Percentiles rank a stretch among this genome's conserved stretches.
Evolutionary conservation across 176 grass and related monocot species (phyloP).

Genomic region (Triticum urartu): DNA sequence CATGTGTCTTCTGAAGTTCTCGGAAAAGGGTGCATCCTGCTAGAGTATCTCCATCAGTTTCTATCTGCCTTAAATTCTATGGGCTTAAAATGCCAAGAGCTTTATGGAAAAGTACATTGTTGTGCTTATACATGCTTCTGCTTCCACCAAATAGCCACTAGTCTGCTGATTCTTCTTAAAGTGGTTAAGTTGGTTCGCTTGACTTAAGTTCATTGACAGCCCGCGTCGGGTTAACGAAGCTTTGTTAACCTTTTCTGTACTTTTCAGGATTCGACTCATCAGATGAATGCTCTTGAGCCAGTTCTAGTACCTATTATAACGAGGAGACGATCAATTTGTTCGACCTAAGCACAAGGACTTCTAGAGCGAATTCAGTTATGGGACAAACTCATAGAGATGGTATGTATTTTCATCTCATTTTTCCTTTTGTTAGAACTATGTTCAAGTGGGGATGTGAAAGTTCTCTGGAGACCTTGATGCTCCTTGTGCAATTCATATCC

Average conservation of each 20-base stretch:
- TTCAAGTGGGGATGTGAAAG: neutral
- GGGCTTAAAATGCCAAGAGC: neutral
- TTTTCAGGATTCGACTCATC: slow-evolving; percentile 26
- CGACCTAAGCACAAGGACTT: slow-evolving; percentile 40
- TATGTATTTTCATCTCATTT: slow-evolving; percentile 9
- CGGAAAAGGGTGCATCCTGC: neutral
- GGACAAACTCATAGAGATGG: slow-evolving; percentile 51
- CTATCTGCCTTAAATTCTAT: neutral
- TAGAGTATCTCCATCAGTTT: slow-evolving; percentile 2
- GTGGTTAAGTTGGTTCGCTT: neutral
- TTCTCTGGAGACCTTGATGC: neutral
- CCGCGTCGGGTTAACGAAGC: neutral
- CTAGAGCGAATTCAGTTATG: slow-evolving; percentile 34
- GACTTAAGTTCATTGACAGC: neutral
- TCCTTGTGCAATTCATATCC: neutral
- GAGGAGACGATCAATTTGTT: slow-evolving; percentile 41
- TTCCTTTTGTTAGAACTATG: neutral
- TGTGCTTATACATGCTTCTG: neutral
- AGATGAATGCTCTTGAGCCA: slow-evolving; percentile 11
- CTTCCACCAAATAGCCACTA: neutral
- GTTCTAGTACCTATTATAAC: neutral
- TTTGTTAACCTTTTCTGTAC: neutral
- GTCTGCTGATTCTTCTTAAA: slow-evolving; percentile 1
- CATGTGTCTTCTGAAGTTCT: slow-evolving; percentile 1
- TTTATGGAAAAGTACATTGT: neutral